Base-by-base conservation (phyloP, 352 stramenopile species). In the Saprolegnia diclina region DNA sequence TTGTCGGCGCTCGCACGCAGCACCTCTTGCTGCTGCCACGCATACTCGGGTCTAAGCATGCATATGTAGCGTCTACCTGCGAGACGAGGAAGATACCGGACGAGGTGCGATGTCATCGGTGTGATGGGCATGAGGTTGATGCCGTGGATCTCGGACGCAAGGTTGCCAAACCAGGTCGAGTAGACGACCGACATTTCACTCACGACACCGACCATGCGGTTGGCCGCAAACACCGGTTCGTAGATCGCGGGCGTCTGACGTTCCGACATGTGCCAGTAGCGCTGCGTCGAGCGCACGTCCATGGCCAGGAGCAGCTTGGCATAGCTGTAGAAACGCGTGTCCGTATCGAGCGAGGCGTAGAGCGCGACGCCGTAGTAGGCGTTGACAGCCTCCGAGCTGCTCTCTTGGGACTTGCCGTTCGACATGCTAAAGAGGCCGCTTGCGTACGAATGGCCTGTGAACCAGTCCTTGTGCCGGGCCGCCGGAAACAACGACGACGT, bases 321-420 rank as follows among this genome's bases (percentile, higher is more conserved):
- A 75, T 95, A 98, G 72, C 98, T 78, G 56, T 83, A 76, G 67
- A 91, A 90, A 0, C 19, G 44, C 26, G 65, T 48, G 3, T 76
- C 73, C 22, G 80, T 64, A 29, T 92, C 83, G 18, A 90, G 72
- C 38, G 81, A 89, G 7, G 78, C 81, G 45, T 91, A 91, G 29
- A 98, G 83, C 63, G 94, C 92, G 7, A 97, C 86, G 13, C 85
- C 88, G 76, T 98, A 99, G 78, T 99, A 99, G 50, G 90, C 94
- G 76, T 99, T 98, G 29, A 97, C 75, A 55, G 87, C 88, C 78
- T 99, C 95, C 71, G 90, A 98, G 56, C 87, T 97, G 74, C 90
- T 98, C 74, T 98, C 96, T 76, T 99, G 94, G 35, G 85, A 92
- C 78, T 98, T 98, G 50, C 95, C 96, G 67, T 96, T 89, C 44